These are phyloP conservation scores for Mycena venus DNA, from an alignment of 768 basidiomycete species.

Conservation along the genomic window DNA sequence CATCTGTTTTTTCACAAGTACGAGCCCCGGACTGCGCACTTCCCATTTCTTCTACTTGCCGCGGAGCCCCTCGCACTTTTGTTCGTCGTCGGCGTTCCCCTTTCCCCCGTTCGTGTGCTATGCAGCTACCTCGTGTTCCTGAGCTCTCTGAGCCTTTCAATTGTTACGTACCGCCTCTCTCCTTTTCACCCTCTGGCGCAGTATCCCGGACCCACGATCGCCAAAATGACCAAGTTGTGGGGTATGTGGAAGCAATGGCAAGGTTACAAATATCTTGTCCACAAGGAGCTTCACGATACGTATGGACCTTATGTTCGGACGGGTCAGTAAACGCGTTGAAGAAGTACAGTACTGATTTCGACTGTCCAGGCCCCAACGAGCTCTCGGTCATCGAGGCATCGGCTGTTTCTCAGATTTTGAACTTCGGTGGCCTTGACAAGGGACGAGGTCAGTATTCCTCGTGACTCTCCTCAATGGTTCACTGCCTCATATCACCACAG, in stretches of 20 bases:
- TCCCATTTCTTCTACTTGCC: neutral
- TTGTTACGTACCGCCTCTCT: slow-evolving; percentile 62
- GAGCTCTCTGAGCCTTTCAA: slow-evolving; percentile 43
- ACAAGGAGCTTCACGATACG: slow-evolving; percentile 61
- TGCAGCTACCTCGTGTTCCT: slow-evolving; percentile 38
- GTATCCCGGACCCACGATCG: slow-evolving; percentile 62
- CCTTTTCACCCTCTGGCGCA: slow-evolving; percentile 66
- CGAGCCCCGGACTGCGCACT: slow-evolving; percentile 20
- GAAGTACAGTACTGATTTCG: neutral
- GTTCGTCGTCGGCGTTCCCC: neutral
- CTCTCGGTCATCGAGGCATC: slow-evolving; percentile 23
- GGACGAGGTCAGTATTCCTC: slow-evolving; percentile 28
- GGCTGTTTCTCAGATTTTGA: slow-evolving; percentile 23
- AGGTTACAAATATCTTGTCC: slow-evolving; percentile 61
- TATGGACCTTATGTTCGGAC: slow-evolving; percentile 73
- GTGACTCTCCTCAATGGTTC: too few species aligned
- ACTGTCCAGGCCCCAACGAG: slow-evolving; percentile 24
- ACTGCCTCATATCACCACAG: neutral
- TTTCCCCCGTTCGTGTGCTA: neutral
- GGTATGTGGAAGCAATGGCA: slow-evolving; percentile 46
- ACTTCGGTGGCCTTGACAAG: slow-evolving; percentile 20
- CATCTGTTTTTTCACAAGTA: slow-evolving; percentile 13
- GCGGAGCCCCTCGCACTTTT: slow-evolving; percentile 2
- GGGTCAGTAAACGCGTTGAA: slow-evolving; percentile 52
- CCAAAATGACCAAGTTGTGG: slow-evolving; percentile 56